Base-by-base conservation (phyloP, 75 land plant species). In the Azolla pinnata region DNA sequence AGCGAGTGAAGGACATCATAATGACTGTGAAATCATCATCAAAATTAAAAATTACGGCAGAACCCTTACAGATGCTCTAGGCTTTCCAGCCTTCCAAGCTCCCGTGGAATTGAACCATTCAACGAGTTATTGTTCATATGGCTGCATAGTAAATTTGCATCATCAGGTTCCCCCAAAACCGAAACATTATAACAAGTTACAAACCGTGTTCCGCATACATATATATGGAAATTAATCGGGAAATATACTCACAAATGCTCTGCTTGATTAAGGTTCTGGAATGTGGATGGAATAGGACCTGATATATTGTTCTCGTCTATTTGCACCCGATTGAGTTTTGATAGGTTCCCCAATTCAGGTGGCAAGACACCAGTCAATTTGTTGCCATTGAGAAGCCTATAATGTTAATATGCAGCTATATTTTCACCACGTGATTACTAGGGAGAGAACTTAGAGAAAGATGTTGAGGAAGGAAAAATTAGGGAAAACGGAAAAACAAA, bases 41-140 rank as follows among this genome's bases (percentile, higher is more conserved):
- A 3, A 2, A 17, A 46, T 7, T 38, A 7, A 14, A 38, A 46
- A 3, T 14, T 4, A 4, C 21, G 21, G 2, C 49, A 46, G 21
- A 2, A 3, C 2, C n/a, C 85, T 74, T 45, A 86, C 90, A 86
- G 31, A 62, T 86, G 90, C 45, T 71, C 17, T 40, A 82, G 63
- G n/a, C 25, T 58, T 27, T 80, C 68, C 56, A 80, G 47, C 46
- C 55, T 56, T 33, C 75, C 80, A 26, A 86, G 60, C 66, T 82
- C 86, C 23, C 63, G 32, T 31, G 90, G 90, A 63, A 86, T 73
- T 46, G 63, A 65, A 34, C 90, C 90, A 51, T 72, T 82, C 12
- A 86, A 33, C 47, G 83, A 82, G 42, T 86, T 86, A 40, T 86
- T 80, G 70, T 86, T 86, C 83, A 86, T 67, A 61, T 86, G 90